Evolutionary conservation across 495 filamentous ascomycete species (phyloP).

Genomic region (Glarea lozoyensis): DNA sequence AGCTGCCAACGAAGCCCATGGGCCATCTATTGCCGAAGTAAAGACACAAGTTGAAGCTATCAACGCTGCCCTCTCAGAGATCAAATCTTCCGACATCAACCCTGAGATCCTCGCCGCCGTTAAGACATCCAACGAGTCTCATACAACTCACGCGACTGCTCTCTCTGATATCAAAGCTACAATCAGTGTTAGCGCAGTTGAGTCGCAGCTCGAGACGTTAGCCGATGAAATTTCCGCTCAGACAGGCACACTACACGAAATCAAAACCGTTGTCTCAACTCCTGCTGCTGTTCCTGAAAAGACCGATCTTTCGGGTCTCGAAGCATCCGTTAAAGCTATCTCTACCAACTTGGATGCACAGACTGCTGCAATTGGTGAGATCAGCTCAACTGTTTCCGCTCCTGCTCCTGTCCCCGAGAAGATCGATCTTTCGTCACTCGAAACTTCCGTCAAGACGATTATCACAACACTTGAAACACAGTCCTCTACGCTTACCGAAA

Average conservation of each 20-base stretch:
- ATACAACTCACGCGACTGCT: conserved; percentile 5
- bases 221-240: not conserved
- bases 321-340: conserved; percentile 9
- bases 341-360: conserved; percentile 10
- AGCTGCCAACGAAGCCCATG: not conserved
- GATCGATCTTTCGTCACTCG: conserved; percentile 7
- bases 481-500: not conserved
- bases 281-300: conserved; percentile 5
- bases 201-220: not conserved
- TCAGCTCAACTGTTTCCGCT: conserved; percentile 5
- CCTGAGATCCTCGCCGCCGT: conserved; percentile 10
- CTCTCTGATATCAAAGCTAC: conserved; percentile 5
- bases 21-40: conserved; percentile 5
- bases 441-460: conserved; percentile 6
- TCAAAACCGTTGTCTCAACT: conserved; percentile 6
- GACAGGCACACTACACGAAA: conserved; percentile 2
- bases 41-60: conserved; percentile 9
- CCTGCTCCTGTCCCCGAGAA: conserved; percentile 7
- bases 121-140: conserved; percentile 12
- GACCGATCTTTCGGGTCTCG: conserved; percentile 11
- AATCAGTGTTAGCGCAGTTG: not conserved
- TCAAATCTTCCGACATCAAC: conserved; percentile 6
- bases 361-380: not conserved
- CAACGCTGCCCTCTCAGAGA: conserved; percentile 4
- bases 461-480: conserved; percentile 1